These are phyloP conservation scores for Wickerhamomyces subpelliculosus DNA, from an alignment of 805 yeast species.

Conservation along the genomic window DNA sequence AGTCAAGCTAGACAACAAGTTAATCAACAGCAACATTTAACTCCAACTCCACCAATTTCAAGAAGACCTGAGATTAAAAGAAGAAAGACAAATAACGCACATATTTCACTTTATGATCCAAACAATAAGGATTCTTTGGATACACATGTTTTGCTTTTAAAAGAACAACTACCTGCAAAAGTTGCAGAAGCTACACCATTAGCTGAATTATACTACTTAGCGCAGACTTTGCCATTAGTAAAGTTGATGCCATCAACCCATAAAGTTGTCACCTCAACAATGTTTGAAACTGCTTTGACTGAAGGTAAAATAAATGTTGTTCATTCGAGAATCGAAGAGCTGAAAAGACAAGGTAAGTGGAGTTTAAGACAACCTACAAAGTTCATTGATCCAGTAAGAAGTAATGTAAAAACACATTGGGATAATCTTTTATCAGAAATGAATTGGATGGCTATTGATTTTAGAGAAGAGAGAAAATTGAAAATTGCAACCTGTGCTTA, in stretches of 20 bases:
- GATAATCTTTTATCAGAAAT: constrained; percentile 69
- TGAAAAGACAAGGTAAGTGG: constrained; percentile 85
- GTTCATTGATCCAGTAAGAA: constrained; percentile 53
- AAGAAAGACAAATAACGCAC: constrained; percentile 8
- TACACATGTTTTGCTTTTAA: constrained; percentile 38
- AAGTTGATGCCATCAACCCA: constrained; percentile 80
- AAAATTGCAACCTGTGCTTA: constrained; percentile 64
- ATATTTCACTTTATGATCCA: constrained; percentile 22
- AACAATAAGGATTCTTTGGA: constrained; percentile 37
- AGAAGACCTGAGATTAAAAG: no score
- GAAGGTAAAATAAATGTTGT: constrained; percentile 91
- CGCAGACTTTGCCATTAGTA: constrained; percentile 81
- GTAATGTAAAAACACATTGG: constrained; percentile 53
- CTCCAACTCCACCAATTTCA: no score
- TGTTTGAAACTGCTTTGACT: constrained; percentile 74
- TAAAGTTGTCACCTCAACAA: constrained; percentile 77
- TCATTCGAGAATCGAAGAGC: constrained; percentile 85
- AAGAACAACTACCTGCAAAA: constrained; percentile 45
- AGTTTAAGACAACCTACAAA: constrained; percentile 78
- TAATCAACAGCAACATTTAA: no score
- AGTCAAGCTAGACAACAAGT: no score
- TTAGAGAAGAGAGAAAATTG: constrained; percentile 60
- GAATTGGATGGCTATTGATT: constrained; percentile 78
- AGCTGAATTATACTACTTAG: constrained; percentile 79
- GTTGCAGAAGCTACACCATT: constrained; percentile 57